Evolutionary conservation across 257 asterid genomes (phyloP).

Genomic region (Capsicum chinense): DNA sequence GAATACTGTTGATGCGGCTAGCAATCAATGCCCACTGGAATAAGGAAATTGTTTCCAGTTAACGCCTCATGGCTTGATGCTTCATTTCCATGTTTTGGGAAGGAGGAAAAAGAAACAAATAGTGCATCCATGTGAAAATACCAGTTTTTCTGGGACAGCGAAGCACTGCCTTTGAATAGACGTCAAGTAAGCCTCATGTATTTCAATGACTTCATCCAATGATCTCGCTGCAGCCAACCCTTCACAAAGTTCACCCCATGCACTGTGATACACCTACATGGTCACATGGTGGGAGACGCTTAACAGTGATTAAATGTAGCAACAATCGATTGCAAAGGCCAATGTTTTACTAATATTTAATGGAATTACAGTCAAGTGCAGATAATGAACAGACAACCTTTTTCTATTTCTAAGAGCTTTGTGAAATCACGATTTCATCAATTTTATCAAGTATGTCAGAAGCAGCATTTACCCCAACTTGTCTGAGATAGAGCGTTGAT

Average conservation of each 20-base stretch:
- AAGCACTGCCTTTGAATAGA: slow-evolving; percentile 91
- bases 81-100: slow-evolving; percentile 23
- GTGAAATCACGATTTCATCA: not conserved
- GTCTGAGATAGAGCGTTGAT: not conserved
- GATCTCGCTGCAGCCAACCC: slow-evolving; percentile 88
- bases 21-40: slow-evolving; percentile 92
- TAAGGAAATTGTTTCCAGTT: not conserved
- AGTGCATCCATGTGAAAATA: slow-evolving; percentile 30
- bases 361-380: not conserved
- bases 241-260: slow-evolving; percentile 96
- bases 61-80: slow-evolving; percentile 11
- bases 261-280: slow-evolving; percentile 90
- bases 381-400: not conserved
- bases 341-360: not conserved
- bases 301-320: not conserved
- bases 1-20: slow-evolving; percentile 89
- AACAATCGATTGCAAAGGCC: not conserved
- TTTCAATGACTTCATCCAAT: slow-evolving; percentile 92
- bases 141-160: slow-evolving; percentile 98
- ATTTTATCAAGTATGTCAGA: not conserved
- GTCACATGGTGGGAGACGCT: slow-evolving; percentile 31
- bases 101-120: not conserved
- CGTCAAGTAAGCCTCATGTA: slow-evolving; percentile 84
- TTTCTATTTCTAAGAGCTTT: not conserved
- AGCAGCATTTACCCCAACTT: not conserved